Evolutionary conservation across 2,329 filamentous ascomycete genomes (phyloP).

Genomic region (Tolypocladium sp.): DNA sequence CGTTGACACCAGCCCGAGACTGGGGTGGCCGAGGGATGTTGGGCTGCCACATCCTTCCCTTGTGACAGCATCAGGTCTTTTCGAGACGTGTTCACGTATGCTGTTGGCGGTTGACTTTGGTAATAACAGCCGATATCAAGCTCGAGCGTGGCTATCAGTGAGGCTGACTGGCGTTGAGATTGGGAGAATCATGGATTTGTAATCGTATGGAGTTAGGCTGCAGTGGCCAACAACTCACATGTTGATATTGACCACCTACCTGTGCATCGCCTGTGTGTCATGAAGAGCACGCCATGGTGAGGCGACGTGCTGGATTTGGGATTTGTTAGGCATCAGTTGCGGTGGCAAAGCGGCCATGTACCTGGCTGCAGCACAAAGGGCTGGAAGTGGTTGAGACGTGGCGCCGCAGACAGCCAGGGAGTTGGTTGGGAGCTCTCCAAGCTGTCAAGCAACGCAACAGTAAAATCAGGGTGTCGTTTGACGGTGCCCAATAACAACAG

Average conservation of each 20-base stretch:
- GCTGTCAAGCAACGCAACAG: not conserved
- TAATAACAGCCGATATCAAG: not conserved
- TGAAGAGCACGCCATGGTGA: not conserved
- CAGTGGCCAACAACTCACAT: not conserved
- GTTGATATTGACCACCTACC: not conserved
- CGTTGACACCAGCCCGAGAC: conserved; percentile 64
- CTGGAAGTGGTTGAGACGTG: too few species aligned
- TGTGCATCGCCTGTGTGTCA: not conserved
- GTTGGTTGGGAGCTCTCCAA: not conserved
- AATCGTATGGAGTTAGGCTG: not conserved
- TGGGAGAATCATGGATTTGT: not conserved
- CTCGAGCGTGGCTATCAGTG: not conserved
- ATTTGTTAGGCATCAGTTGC: not conserved
- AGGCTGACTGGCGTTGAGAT: not conserved
- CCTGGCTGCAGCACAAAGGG: too few species aligned
- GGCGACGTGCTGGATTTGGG: not conserved
- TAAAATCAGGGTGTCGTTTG: not conserved
- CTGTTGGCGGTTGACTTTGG: not conserved
- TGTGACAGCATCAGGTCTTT: conserved; percentile 34
- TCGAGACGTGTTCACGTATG: not conserved
- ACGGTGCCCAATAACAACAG: not conserved
- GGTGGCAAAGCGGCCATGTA: not conserved
- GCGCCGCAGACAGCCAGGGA: not conserved
- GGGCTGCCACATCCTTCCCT: conserved; percentile 80
- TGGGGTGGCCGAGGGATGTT: conserved; percentile 89